Base-by-base conservation (phyloP, 352 stramenopile species). In the Phytophthora melonis region DNA sequence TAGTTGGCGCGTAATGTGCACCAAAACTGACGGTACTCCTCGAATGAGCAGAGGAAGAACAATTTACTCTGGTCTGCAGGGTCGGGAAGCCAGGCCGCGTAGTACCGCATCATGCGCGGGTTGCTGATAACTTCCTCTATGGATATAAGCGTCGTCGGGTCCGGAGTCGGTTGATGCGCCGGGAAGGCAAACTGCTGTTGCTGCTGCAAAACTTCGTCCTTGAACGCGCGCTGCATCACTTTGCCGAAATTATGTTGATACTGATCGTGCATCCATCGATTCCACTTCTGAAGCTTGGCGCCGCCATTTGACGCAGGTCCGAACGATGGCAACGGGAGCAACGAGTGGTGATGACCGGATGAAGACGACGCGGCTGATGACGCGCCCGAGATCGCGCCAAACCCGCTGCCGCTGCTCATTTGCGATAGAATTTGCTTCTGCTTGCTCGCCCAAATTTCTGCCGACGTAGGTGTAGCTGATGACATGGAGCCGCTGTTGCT, bases 281-380 rank as follows among this genome's bases (percentile, higher is more conserved):
- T 93, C 86, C 88, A 95, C 70, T 95, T 96, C 39, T 94, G 87
- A 30, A 96, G 79, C 72, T 93, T 96, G 19, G 86, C 87, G 4
- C 82, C 82, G 14, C 87, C 83, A 61, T 82, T 78, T 7, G 57
- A 50, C 6, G 72, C 58, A 41, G 64, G 76, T 34, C 69, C 78
- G 54, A 83, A 82, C 5, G 66, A 79, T 58, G 69, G 63, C 18
- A 79, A 58, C 19, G 75, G 69, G 1, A 82, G 21, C 43, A 79
- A 60, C 10, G 68, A 79, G 32, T 80, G 68, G 41, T 80, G 67
- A 7, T 77, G 41, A 23, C 63, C 70, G 16, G 63, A 72, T 5
- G 68, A 62, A 6, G 68, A 84, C 4, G 72, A 73, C 1, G 39
- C 49, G 56, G 63, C 50, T 50, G 72, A 71, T 8, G 63, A 77